Percentiles rank a stretch among this genome's conserved stretches.
Evolutionary conservation across 2,329 filamentous ascomycete genomes (phyloP).

Genomic region (Phoma sp.): DNA sequence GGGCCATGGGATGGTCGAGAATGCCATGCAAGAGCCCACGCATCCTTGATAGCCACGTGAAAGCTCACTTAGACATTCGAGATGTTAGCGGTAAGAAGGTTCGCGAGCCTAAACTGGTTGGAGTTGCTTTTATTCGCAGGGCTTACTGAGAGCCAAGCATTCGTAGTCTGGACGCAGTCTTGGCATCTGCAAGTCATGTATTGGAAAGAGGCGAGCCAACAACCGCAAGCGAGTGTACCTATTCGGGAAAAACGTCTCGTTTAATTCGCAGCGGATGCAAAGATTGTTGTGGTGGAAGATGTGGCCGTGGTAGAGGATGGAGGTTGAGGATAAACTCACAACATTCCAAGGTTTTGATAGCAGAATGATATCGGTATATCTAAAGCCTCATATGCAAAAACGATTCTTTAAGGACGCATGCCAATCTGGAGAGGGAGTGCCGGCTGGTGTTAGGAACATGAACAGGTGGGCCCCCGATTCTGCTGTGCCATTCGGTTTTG

Average conservation of each 20-base stretch:
- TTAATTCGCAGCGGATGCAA: background rate
- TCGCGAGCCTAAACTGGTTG: background rate
- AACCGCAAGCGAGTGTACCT: background rate
- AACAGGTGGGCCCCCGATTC: background rate
- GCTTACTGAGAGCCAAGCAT: conserved; percentile 13
- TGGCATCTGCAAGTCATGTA: conserved; percentile 16
- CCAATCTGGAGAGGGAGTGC: background rate
- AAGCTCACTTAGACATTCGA: background rate
- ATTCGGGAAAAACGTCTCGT: background rate
- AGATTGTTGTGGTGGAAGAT: background rate
- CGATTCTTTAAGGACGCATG: conserved; percentile 1
- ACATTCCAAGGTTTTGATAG: background rate
- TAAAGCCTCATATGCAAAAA: conserved; percentile 3
- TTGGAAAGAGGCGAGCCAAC: conserved; percentile 8
- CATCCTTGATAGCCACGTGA: background rate
- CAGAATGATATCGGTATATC: background rate
- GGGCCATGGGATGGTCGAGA: background rate
- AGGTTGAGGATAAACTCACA: background rate
- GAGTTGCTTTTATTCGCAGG: background rate
- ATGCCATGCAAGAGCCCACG: background rate
- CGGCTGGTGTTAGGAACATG: conserved; percentile 1
- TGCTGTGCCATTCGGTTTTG: conserved; percentile 1
- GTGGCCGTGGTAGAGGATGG: background rate
- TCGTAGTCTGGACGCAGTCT: conserved; percentile 1
- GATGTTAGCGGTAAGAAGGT: background rate